Base-by-base conservation (phyloP, 805 yeast genomes). In the Nakazawaea molendinolei region DNA sequence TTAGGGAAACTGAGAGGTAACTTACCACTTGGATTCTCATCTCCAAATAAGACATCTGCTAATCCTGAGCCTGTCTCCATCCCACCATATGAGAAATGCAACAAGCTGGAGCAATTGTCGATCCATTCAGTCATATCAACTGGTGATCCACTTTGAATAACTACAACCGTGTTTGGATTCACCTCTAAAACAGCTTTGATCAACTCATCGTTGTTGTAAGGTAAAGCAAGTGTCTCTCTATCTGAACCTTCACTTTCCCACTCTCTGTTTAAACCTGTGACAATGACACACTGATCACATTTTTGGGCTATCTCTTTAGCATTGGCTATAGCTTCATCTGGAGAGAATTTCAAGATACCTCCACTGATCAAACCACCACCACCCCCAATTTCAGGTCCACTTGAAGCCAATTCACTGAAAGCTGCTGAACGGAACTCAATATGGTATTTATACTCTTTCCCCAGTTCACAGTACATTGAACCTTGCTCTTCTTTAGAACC, bases 401-500 rank as follows among this genome's bases (percentile, higher is more conserved):
- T 8, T 5, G 23, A 44, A 13, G 8, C 14, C 28, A 29, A 36
- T 29, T 24, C 33, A 23, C 16, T 36, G 16, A 78, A 73, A 9
- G 57, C 54, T 14, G 67, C 59, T n/a, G 74, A 61, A 15, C 79
- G 82, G 45, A 61, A 75, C 46, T 68, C 72, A 31, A 74, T 63
- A 40, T 53, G 60, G 40, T 74, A 39, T 19, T 61, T 56, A 58
- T 76, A 74, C 15, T 49, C 45, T 31, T 55, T 49, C 3, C 78
- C 81, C 40, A 60, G 61, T 34, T 58, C 62, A 38, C 74, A 55
- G 2, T 44, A 26, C 22, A 67, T 47, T 5, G 50, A 44, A 3
- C 67, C 67, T 7, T 46, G 54, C 44, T 58, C 75, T 52, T 76
- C 81, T 24, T 63, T 47, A 12, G 83, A 68, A 33, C 81, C 84